Conservation (phyloP, 305 asterid genomes). For the Striga hermonthica region DNA sequence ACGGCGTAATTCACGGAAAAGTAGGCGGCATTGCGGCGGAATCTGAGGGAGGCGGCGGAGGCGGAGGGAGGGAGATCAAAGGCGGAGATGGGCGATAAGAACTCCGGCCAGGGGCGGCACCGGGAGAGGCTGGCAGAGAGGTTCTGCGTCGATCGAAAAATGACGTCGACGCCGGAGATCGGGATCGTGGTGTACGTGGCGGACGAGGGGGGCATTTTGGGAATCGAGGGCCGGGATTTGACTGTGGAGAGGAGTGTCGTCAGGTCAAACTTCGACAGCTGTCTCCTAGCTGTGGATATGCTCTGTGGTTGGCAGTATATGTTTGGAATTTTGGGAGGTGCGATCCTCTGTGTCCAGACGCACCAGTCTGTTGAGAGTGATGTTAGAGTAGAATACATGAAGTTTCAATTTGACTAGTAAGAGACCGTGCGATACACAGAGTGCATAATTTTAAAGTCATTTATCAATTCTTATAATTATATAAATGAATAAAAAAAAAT, state of each 20-base stretch:
- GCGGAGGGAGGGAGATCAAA: conserved; percentile 50
- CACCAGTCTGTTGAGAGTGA: too few species aligned
- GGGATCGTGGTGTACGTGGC: conserved; percentile 74
- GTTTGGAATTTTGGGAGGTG: not conserved
- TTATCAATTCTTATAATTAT: too few species aligned
- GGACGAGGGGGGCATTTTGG: conserved; percentile 48
- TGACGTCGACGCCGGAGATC: conserved; percentile 55
- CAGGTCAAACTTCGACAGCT: conserved; percentile 33
- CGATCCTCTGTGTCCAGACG: not conserved
- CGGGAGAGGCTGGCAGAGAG: conserved; percentile 57
- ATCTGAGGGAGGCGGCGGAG: conserved; percentile 45
- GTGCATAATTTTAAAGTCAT: too few species aligned
- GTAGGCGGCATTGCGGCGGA: conserved; percentile 54
- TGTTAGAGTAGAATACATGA: too few species aligned
- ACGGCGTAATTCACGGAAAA: conserved; percentile 64
- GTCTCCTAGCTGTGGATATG: conserved; percentile 25
- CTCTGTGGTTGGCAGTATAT: not conserved
- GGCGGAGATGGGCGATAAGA: conserved; percentile 46
- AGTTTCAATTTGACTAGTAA: too few species aligned
- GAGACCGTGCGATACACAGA: too few species aligned
- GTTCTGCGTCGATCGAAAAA: conserved; percentile 65
- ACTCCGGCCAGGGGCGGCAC: conserved; percentile 79
- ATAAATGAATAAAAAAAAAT: too few species aligned
- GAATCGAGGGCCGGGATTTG: conserved; percentile 24
- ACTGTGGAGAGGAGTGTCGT: not conserved